Base-by-base conservation (phyloP, 352 stramenopile species). In the Phytopythium vexans region DNA sequence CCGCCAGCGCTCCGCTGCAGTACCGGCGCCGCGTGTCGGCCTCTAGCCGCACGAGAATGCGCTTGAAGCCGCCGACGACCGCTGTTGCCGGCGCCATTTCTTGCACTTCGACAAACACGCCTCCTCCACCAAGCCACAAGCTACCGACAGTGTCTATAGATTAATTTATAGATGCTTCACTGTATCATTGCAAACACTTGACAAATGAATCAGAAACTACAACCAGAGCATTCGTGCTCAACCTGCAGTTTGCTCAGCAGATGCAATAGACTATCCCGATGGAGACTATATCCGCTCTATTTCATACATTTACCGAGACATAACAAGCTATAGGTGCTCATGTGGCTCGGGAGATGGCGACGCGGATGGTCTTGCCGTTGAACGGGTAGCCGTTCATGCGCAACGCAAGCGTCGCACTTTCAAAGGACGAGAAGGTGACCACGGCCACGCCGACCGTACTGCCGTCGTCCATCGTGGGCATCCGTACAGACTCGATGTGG, bases 351-450 rank as follows among this genome's bases (percentile, higher is more conserved):
- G 73, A 63, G 38, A 86, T 50, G 9, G 56, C 63, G 15, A 89
- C 74, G 32, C 66, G 74, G 54, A 89, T 88, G 49, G 69, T 71
- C 57, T 84, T 82, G 72, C 76, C 72, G 47, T 86, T 73, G 43
- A 86, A 88, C 14, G 78, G 76, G 54, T 85, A 88, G 16, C 76
- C 72, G 42, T 88, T 69, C 79, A 89, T 86, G 33, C 64, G 65
- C 60, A 89, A 52, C 33, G 78, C 78, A 3, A 70, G 66, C 47
- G 61, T 67, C 61, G 82, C 75, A 27, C 74, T 68, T 15, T 85
- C 74, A n/a, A 72, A 52, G 10, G 66, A 49, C 3, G 60, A 64
- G 58, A 89, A 89, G 7, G 66, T 70, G 43, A 89, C 70, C 52
- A 89, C 70, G 5, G 79, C 76, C 14, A 88, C 72, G 42, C 76